Conservation (phyloP, 176 grass and related monocot genomes). For the Cenchrus fungigraminus region DNA sequence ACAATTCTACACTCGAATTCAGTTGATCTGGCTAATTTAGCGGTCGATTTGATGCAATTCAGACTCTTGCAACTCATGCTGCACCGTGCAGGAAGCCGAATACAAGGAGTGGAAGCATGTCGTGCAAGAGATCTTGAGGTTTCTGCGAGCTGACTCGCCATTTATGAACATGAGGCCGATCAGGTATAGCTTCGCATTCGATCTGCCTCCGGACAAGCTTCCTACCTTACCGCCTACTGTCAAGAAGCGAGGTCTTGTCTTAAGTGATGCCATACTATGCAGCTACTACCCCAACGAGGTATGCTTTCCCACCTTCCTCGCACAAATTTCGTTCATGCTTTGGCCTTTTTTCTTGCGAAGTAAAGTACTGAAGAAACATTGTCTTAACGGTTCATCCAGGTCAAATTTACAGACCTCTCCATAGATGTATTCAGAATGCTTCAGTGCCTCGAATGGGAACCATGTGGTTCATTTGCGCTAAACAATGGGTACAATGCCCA, state of each 20-base stretch:
- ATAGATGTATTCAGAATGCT: conserved; percentile 95
- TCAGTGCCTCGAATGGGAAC: conserved; percentile 96
- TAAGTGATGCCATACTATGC: conserved; percentile 70
- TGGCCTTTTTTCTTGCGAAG: background rate
- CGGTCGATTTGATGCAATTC: background rate
- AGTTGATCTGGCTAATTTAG: background rate
- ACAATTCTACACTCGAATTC: conserved; percentile 19
- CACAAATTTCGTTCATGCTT: background rate
- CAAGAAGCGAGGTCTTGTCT: conserved; percentile 64
- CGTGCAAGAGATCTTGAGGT: conserved; percentile 71
- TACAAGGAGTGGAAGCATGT: conserved; percentile 91
- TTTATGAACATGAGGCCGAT: conserved; percentile 92
- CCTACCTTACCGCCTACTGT: conserved; percentile 29
- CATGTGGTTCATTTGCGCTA: conserved; percentile 77
- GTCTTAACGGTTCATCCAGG: conserved; percentile 50
- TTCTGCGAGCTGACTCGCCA: conserved; percentile 75
- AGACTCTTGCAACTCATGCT: background rate
- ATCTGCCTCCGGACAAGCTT: conserved; percentile 70
- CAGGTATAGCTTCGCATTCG: conserved; percentile 89
- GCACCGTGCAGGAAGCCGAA: conserved; percentile 65
- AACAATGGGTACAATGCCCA: conserved; percentile 61
- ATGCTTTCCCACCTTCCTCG: conserved; percentile 8
- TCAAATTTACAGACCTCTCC: conserved; percentile 90
- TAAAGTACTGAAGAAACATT: background rate
- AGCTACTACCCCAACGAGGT: conserved; percentile 88